Base-by-base conservation (phyloP, 805 yeast species). In the Wickerhamomyces pijperi region DNA sequence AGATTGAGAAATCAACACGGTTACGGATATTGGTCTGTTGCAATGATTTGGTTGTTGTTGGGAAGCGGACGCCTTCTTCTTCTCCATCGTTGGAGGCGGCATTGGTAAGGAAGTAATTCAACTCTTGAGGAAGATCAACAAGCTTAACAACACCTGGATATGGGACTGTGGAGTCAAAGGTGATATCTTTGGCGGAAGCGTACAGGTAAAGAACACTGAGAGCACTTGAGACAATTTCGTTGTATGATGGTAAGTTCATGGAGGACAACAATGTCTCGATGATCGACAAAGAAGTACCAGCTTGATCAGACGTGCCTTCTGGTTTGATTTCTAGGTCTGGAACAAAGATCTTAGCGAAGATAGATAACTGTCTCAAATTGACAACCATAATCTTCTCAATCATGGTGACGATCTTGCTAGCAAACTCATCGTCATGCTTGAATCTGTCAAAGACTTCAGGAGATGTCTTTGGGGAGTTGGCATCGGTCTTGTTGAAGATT, bases 131-230 rank as follows among this genome's bases (percentile, higher is more conserved):
- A 35, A 81, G 53, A 36, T 70, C 69, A 28, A 73, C 62, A 37
- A 80, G 57, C 38, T 69, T 70, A 2, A 74, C 60, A 6, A 68
- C 64, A 12, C 78, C 78, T 5, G 84, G 79, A 45, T 66, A 74
- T 23, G 54, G 54, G 7, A 51, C 17, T 15, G 19, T 31, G 12
- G 33, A 19, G 8, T 31, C 33, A 17, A 31, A 31, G 14, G 9
- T 15, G 11, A 7, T 17, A 15, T 31, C 19, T 8, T 15, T 31
- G 5, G 5, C 17, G 14, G 33, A 6, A 8, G 17, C 14, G 33
- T 31, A 16, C 19, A 31, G 9, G 14, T 25, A 25, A 5, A 25
- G n/a, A 8, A 12, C n/a, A 25, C 29, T 25, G 29, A 25, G 13
- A 12, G 12, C n/a, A 15, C 29, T 32, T 5, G 19, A 5, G 2